Conservation (phyloP, 2,329 filamentous ascomycete species). For the Diplodia corticola region DNA sequence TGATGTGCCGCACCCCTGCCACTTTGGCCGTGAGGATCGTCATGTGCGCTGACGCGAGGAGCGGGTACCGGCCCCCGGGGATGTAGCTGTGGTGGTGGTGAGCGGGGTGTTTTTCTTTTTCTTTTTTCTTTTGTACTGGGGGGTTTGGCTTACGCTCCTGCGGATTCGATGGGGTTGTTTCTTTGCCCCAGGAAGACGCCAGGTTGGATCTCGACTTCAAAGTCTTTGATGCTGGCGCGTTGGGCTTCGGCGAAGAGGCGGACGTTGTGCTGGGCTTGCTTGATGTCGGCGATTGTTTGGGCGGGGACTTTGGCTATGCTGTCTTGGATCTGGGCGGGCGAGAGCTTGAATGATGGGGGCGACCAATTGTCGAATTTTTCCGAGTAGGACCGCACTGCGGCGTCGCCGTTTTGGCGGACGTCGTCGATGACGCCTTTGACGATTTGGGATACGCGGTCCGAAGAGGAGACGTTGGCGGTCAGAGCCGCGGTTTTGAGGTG, state of each 20-base stretch:
- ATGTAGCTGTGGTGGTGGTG: slow-evolving; percentile 48
- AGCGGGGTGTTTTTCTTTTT: no score
- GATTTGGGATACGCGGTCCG: slow-evolving; percentile 31
- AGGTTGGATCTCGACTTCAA: slow-evolving; percentile 42
- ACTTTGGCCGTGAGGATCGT: slow-evolving; percentile 58
- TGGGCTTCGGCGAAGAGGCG: slow-evolving; percentile 53
- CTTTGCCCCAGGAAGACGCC: slow-evolving; percentile 55
- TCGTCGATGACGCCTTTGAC: slow-evolving; percentile 52
- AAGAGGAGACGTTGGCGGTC: background rate
- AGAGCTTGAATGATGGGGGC: slow-evolving; percentile 52
- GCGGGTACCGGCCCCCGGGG: slow-evolving; percentile 54
- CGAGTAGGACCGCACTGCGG: slow-evolving; percentile 51
- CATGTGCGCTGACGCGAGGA: slow-evolving; percentile 58
- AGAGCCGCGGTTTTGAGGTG: background rate
- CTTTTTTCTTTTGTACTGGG: no score
- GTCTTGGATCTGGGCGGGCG: slow-evolving; percentile 42
- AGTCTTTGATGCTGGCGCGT: slow-evolving; percentile 48
- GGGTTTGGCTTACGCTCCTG: slow-evolving; percentile 43
- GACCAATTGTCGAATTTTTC: slow-evolving; percentile 58
- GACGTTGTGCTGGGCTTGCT: slow-evolving; percentile 53
- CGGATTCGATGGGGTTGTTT: slow-evolving; percentile 50
- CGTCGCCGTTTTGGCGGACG: slow-evolving; percentile 50
- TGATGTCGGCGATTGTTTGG: slow-evolving; percentile 57
- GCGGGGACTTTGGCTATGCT: slow-evolving; percentile 47
- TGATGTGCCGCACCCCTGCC: slow-evolving; percentile 53